Evolutionary conservation across 768 basidiomycete genomes (phyloP), one percentile per base, ranked within the genome.

Genomic region (Trametes cingulata): DNA sequence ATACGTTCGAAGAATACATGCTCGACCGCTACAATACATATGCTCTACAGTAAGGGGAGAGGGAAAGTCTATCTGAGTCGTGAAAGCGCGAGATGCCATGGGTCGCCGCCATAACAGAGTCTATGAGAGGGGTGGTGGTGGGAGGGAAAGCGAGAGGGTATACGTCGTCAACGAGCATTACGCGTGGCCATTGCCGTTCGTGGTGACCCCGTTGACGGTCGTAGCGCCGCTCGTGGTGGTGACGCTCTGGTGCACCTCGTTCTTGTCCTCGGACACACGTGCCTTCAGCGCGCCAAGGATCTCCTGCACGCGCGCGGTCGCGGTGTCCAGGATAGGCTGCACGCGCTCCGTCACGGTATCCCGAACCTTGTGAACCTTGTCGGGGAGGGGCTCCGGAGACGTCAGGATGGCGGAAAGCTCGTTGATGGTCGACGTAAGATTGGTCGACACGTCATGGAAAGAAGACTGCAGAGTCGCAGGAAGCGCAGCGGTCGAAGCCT

Each of bases 321-420:
- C 70, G 8, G 71, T 71, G 17, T 86, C 85, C 14, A 91, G 77
- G 52, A 89, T 69, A 19, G 89, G 90, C 25, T 76, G 75, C 22
- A 90, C 82, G 35, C 82, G 81, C 24, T 82, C 80, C 66, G 77
- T 81, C 24, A 91, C 85, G 54, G 88, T 84, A 52, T 78, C 74
- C 22, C 78, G 71, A 19, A 90, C 75, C 58, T 81, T 82, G 47
- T 72, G 65, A 17, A 84, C 80, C 76, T 89, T 91, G 57, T 89
- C 88, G 43, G 81, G 78, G 3, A 89, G 60, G 0, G 87, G 78
- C 17, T 85, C 67, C 52, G 88, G 80, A 56, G 84, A 80, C 36
- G 76, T 77, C 49, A 87, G 67, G 61, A 88, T 85, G 25, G 68
- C 61, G 24, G 78, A 77, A 33, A 91, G 73, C 40, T 90, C 84